Base-by-base conservation (phyloP, 106 monocot genomes). In the Apostasia shenzhenica region DNA sequence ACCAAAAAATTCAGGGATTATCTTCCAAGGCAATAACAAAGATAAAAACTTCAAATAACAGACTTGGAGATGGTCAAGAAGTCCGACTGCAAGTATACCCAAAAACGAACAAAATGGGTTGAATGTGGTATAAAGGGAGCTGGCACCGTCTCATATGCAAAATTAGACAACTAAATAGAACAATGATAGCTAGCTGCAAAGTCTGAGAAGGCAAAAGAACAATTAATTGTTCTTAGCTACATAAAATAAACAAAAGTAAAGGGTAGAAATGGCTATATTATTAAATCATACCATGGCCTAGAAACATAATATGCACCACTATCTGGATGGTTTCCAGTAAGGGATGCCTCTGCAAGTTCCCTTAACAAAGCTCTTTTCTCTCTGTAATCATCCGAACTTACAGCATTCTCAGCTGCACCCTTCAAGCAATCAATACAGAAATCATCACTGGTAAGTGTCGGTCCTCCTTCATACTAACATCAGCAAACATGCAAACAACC, bases 231-330 rank as follows among this genome's bases (percentile, higher is more conserved):
- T 26, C n/a, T 48, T 48, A 26, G 1, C 48, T 48, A 61, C 5
- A 11, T 37, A 48, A 5, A 65, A 46, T 48, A 65, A 48, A 65
- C 6, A 8, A 50, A 50, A 50, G 8, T 50, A 50, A 8, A 50
- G 4, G 8, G 0, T 13, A 45, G 62, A 10, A 62, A 45, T 11
- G 9, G 26, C 26, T 26, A 26, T 26, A 26, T 26, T 26, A 26
- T 2, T 64, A 11, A 71, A 66, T 13, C 59, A 60, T 84, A 97
- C 95, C 95, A 97, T 72, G 89, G 14, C 71, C 69, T 92, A 44
- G 95, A 97, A 38, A 97, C 92, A 69, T 83, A 89, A 79, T 97
- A 97, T 26, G 84, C 79, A 74, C 56, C 66, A 67, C 66, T 76
- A 74, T 83, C 86, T 48, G 73, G 57, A 52, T 63, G 68, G 13